Base-by-base conservation (phyloP, 2,329 filamentous ascomycete genomes). In the Elsinoe australis region DNA sequence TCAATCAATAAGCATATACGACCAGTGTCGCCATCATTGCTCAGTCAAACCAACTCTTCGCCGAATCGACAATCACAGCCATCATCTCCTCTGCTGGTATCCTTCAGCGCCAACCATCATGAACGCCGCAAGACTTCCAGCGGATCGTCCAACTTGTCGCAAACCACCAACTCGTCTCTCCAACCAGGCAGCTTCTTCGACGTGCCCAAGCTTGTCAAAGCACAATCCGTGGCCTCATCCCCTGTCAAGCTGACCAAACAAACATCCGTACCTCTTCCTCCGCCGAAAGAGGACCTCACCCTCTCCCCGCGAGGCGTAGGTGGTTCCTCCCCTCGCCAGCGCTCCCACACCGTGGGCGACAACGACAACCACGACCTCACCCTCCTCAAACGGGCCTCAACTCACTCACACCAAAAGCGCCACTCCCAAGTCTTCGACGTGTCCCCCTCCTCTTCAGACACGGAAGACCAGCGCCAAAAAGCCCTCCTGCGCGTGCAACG, bases 361-460 rank as follows among this genome's bases (percentile, higher is more conserved):
- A 87, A 95, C 64, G 92, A 96, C 58, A 44, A 44, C 10, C 28
- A 21, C 2, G 87, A 86, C 21, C 94, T 92, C 55, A 78, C 83
- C 5, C 75, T 87, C 12, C 73, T 82, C 1, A 80, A 84, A 47
- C 78, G 66, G 74, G 50, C 68, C 72, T 9, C 70, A 68, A 22
- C 33, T 6, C 45, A 48, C n/a, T 48, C 45, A 8, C 89, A 95
- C 60, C 82, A 89, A 58, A 95, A 95, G 64, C 82, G 92, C 31
- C 80, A 88, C 57, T 96, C 90, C 62, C 92, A 95, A 59, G 84
- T 95, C 2, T 87, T 96, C 58, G 90, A 96, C 63, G 85, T 95
- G 67, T 98, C 92, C 2, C 92, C 92, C 2, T 96, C 92, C 0
- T 96, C 90, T 0, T 98, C 92, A 0, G 92, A 98, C 61, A 98